Conservation (phyloP, 305 asterid species). For the Solanum chacoense region DNA sequence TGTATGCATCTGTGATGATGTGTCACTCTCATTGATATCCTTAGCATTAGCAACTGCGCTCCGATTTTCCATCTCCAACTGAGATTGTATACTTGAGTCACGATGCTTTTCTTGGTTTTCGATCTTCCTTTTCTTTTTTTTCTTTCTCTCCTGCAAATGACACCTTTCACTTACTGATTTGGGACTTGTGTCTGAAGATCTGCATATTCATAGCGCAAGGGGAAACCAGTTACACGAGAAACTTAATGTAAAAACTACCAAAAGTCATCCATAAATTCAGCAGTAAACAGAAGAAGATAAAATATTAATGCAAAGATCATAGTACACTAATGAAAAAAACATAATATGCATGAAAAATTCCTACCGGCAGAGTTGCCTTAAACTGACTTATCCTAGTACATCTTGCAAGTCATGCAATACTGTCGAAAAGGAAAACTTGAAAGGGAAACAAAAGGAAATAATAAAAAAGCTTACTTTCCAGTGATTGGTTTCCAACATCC, state of each 20-base stretch:
- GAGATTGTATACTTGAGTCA: background rate
- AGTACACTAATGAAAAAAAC: background rate
- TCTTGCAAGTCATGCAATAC: background rate
- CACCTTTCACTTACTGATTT: conserved; percentile 20
- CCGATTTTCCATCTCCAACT: background rate
- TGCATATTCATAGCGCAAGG: conserved; percentile 7
- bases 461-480: background rate
- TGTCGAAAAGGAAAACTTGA: background rate
- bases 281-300: background rate
- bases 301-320: background rate
- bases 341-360: background rate
- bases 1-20: conserved; percentile 21
- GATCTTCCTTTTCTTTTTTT: conserved; percentile 34
- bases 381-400: background rate
- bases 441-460: background rate
- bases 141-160: conserved; percentile 26
- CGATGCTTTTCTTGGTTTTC: conserved; percentile 13
- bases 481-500: background rate
- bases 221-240: background rate
- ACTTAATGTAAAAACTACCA: background rate
- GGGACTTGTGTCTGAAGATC: conserved; percentile 10
- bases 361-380: background rate
- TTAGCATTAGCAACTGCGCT: background rate
- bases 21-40: conserved; percentile 9
- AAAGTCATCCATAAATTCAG: background rate